These are phyloP conservation scores for Pezicula radicicola DNA, from an alignment of 2,329 filamentous ascomycete species.

Conservation along the genomic window DNA sequence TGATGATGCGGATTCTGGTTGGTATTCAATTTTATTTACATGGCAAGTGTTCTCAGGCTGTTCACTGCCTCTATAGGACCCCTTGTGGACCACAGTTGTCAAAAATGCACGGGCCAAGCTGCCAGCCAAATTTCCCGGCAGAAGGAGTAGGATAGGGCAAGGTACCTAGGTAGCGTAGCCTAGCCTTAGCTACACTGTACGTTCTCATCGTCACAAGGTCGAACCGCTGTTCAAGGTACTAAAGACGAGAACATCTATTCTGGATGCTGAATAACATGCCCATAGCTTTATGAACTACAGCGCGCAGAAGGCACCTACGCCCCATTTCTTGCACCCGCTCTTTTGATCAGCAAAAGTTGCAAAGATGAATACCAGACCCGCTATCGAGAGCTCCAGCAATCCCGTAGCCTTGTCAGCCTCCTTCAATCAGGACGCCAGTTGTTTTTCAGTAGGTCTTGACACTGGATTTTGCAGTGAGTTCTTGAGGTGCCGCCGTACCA, in stretches of 20 bases:
- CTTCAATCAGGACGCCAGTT: slow-evolving; percentile 82
- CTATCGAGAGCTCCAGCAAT: slow-evolving; percentile 74
- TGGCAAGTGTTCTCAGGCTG: too few species aligned
- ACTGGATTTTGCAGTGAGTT: slow-evolving; percentile 77
- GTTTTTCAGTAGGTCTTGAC: slow-evolving; percentile 84
- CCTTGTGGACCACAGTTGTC: too few species aligned
- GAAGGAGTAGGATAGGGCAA: too few species aligned
- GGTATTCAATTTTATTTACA: too few species aligned
- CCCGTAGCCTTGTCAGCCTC: slow-evolving; percentile 77
- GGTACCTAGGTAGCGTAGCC: background rate
- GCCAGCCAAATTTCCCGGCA: background rate
- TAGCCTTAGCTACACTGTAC: background rate
- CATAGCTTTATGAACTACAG: background rate
- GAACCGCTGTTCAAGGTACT: too few species aligned
- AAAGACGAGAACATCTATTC: too few species aligned
- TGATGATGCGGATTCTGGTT: too few species aligned
- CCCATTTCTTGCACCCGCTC: background rate
- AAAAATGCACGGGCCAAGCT: background rate
- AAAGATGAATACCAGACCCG: slow-evolving; percentile 83
- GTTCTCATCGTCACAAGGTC: too few species aligned
- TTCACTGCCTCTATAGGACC: too few species aligned
- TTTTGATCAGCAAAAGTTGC: background rate
- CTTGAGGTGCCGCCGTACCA: background rate
- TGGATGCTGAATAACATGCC: background rate
- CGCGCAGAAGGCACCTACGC: too few species aligned